Conservation (phyloP, 495 filamentous ascomycete species). For the Niebla homalea region DNA sequence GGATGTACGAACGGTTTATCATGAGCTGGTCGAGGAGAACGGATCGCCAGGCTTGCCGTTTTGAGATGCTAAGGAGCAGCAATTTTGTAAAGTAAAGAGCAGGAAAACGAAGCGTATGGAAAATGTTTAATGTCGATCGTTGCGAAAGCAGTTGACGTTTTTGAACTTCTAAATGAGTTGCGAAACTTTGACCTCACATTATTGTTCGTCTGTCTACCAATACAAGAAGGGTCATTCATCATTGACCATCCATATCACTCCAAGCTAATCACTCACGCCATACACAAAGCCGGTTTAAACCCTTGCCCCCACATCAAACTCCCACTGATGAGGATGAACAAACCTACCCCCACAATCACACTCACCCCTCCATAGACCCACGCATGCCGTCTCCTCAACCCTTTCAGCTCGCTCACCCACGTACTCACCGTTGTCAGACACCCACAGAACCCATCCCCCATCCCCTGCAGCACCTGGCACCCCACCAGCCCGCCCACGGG, state of each 20-base stretch:
- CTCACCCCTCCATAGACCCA: constrained; percentile 66
- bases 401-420: constrained; percentile 71
- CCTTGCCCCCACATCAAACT: constrained; percentile 64
- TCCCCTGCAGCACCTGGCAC: constrained; percentile 71
- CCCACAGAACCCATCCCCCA: constrained; percentile 87
- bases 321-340: constrained; percentile 67
- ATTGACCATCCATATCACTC: neutral
- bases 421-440: constrained; percentile 86
- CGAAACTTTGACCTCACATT: no score
- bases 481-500: constrained; percentile 38
- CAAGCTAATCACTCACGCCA: constrained; percentile 4
- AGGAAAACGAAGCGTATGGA: no score
- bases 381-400: constrained; percentile 48
- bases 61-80: no score
- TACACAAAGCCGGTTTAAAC: constrained; percentile 40
- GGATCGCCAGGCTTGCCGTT: no score
- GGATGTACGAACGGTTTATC: no score
- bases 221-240: neutral
- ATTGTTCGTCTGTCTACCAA: no score
- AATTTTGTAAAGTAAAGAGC: no score
- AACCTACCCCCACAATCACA: constrained; percentile 46
- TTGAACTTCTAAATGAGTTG: no score
- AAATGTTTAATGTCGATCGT: no score
- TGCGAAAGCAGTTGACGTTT: constrained; percentile 3
- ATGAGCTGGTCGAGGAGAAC: no score